A percentile compares a stretch with the other conserved stretches of the same genome.
These are phyloP conservation scores for Emmonsiellopsis sp. DNA, from an alignment of 2,329 filamentous ascomycete genomes.

Conservation along the genomic window DNA sequence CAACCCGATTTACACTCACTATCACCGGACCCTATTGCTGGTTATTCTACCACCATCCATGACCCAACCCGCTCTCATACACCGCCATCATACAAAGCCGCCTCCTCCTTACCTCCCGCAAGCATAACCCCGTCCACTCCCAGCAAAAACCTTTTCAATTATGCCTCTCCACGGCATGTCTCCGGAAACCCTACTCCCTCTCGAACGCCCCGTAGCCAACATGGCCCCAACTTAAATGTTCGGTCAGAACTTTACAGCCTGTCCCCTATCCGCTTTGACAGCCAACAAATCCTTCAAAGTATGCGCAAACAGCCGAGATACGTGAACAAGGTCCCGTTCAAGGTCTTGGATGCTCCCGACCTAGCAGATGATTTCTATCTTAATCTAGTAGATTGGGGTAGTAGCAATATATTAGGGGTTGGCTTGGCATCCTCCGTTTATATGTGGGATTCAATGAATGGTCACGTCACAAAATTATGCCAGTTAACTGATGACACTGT, in stretches of 20 bases:
- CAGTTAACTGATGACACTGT: conserved; percentile 88
- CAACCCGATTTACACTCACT: conserved; percentile 60
- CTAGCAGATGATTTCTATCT: conserved; percentile 96
- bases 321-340: conserved; percentile 94
- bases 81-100: conserved; percentile 58
- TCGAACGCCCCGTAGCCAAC: conserved; percentile 77
- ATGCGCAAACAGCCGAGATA: conserved; percentile 80
- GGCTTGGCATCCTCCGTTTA: conserved; percentile 90
- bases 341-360: conserved; percentile 92
- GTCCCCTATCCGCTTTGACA: conserved; percentile 85
- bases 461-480: conserved; percentile 86
- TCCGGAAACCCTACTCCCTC: conserved; percentile 81
- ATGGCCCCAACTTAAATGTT: conserved; percentile 81
- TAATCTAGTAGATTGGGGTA: conserved; percentile 96
- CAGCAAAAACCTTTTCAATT: conserved; percentile 94
- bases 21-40: conserved; percentile 45
- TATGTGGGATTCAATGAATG: conserved; percentile 93
- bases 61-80: conserved; percentile 69
- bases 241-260: conserved; percentile 90
- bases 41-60: conserved; percentile 42
- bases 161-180: conserved; percentile 65
- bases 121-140: conserved; percentile 84
- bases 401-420: conserved; percentile 85
- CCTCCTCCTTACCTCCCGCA: conserved; percentile 56
- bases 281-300: conserved; percentile 85